Conservation (phyloP, 116 monocot species). For the Papilionanthe hybrid region DNA sequence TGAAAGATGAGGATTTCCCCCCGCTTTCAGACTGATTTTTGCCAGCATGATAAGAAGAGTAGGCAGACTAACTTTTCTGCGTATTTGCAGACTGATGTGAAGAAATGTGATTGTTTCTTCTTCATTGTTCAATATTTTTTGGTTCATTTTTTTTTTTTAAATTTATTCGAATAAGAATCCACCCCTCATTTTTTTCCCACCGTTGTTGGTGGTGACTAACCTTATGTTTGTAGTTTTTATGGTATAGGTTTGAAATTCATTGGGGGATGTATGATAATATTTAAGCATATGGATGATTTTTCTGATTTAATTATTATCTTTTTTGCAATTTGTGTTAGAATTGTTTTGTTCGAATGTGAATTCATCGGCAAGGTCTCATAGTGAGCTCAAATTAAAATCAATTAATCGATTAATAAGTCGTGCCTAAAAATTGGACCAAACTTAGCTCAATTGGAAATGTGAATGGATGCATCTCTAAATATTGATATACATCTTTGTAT, state of each 20-base stretch:
- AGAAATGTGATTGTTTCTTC: background rate
- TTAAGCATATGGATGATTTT: background rate
- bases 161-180: background rate
- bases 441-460: too few relatives aligned
- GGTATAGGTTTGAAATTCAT: background rate
- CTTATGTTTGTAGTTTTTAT: background rate
- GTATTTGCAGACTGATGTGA: background rate
- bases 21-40: slow-evolving; percentile 23
- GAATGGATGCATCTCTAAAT: too few relatives aligned
- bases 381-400: too few relatives aligned
- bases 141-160: background rate
- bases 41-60: background rate
- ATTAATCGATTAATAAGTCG: too few relatives aligned
- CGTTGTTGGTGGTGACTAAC: background rate
- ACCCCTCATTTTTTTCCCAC: background rate
- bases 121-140: background rate
- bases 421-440: too few relatives aligned
- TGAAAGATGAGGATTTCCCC: slow-evolving; percentile 49
- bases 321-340: background rate
- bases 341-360: too few relatives aligned
- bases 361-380: too few relatives aligned
- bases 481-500: too few relatives aligned
- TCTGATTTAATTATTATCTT: background rate
- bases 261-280: background rate
- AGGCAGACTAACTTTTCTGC: background rate